Evolutionary conservation across 176 grass and related monocot species (phyloP).

Genomic region (Chrysopogon serrulatus): DNA sequence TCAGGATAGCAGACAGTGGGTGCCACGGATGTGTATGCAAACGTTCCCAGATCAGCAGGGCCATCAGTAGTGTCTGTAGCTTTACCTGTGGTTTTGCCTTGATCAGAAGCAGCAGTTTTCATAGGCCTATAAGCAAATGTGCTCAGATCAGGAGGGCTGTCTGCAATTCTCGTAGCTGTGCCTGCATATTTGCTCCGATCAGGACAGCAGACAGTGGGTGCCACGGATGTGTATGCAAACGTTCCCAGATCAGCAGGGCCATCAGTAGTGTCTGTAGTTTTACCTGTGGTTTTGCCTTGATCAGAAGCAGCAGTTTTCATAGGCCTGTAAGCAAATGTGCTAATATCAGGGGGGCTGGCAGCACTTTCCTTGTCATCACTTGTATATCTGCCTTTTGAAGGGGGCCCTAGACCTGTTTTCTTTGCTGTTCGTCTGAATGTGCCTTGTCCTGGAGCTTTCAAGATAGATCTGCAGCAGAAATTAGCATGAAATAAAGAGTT

Average conservation of each 20-base stretch:
- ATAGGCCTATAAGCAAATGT: constrained; percentile 33
- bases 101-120: constrained; percentile 10
- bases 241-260: constrained; percentile 8
- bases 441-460: constrained; percentile 17
- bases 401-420: not conserved
- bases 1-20: not conserved
- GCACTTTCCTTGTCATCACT: not conserved
- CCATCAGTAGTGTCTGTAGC: not conserved
- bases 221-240: constrained; percentile 37
- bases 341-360: constrained; percentile 28
- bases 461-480: constrained; percentile 29
- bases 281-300: constrained; percentile 11
- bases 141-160: constrained; percentile 39
- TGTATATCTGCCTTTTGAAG: constrained; percentile 26
- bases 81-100: constrained; percentile 12
- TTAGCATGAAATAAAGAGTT: not conserved
- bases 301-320: not conserved
- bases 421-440: constrained; percentile 8
- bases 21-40: constrained; percentile 34
- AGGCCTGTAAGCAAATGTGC: constrained; percentile 27
- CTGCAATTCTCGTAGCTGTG: not conserved
- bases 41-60: constrained; percentile 20
- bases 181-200: not conserved
- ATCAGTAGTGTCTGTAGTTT: not conserved
- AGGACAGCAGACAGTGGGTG: not conserved